phyloP scores from a whole-genome alignment of 1,284 basidiomycete genomes.

The Ceratobasidium sp. region DNA sequence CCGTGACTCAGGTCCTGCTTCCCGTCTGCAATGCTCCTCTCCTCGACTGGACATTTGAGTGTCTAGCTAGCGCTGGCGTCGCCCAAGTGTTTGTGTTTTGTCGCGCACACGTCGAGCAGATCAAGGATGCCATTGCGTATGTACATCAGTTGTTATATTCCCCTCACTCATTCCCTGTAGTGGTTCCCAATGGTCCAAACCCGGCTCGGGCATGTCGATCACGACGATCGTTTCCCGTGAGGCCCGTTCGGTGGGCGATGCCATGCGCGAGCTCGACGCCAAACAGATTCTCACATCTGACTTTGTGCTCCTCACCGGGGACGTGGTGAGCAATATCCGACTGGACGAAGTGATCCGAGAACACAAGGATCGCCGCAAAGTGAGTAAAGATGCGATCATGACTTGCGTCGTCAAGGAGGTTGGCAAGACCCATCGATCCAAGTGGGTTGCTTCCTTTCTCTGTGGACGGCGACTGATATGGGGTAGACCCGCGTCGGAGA shows the following conservation, averaged over 20 bases:
- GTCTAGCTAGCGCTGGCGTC: constrained; percentile 88
- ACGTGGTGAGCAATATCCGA: constrained; percentile 92
- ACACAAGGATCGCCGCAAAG: constrained; percentile 86
- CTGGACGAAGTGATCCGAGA: constrained; percentile 87
- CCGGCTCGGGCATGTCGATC: constrained; percentile 80
- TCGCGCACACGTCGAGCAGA: constrained; percentile 82
- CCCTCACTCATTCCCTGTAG: constrained; percentile 49
- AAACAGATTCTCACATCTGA: constrained; percentile 91
- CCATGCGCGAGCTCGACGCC: constrained; percentile 95
- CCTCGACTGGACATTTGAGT: constrained; percentile 96
- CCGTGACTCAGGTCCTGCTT: constrained; percentile 73
- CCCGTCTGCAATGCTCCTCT: constrained; percentile 94
- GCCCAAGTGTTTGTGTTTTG: constrained; percentile 96
- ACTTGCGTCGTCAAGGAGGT: constrained; percentile 90
- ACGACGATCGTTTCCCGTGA: constrained; percentile 86
- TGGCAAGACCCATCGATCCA: constrained; percentile 71
- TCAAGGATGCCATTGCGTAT: constrained; percentile 81
- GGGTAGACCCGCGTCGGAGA: constrained; percentile 68
- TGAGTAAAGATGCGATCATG: constrained; percentile 94
- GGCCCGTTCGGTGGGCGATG: constrained; percentile 92
- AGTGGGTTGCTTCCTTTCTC: constrained; percentile 57
- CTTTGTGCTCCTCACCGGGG: constrained; percentile 92
- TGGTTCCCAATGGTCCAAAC: constrained; percentile 80
- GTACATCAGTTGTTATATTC: constrained; percentile 45
- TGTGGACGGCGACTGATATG: constrained; percentile 23